Base-by-base conservation (phyloP, 2,329 filamentous ascomycete genomes). In the Venturia effusa region DNA sequence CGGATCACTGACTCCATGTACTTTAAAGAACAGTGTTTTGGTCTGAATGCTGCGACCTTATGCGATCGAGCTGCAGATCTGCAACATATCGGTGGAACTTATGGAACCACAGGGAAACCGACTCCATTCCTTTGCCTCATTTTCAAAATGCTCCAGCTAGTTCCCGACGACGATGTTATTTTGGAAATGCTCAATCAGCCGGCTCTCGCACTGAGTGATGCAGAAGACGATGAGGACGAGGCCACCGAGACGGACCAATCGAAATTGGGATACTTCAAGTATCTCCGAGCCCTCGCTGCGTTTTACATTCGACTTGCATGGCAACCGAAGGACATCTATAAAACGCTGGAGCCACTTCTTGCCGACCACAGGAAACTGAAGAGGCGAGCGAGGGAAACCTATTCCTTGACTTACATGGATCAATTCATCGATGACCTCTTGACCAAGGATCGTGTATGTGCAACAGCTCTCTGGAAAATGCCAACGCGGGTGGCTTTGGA, bases 1-100 rank as follows among this genome's bases (percentile, higher is more conserved):
- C 92, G 94, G 73, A 97, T 99, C 75, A 86, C 92, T 69, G 92
- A 96, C 72, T 90, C 87, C 62, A 95, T 96, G 78, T 99, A 96
- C 80, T 99, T 92, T 89, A 97, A 97, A 76, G 94, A 97, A 77
- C 92, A 97, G 78, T 97, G 94, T 75, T 99, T 97, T 77, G 94
- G 89, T 51, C 82, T 99, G 68, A 99, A 97, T 78, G 83, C 84
- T 3, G 86, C 86, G 1, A 88, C 85, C 0, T 75, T 99, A 6
- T 88, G 96, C 70, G 90, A 97, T 77, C 90, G 94, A 68, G 92
- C 95, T 0, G 89, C 91, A 32, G 88, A 93, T 69, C 83, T 99
- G 59, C 83, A 79, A 60, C 94, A 88, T 75, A 84, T 99, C 64
- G 94, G 92, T 67, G 94, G 94, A 68, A 96, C 92, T 5, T 91